Evolutionary conservation across 2,329 filamentous ascomycete species (phyloP).

Genomic region (Pestalotiopsis sp.): DNA sequence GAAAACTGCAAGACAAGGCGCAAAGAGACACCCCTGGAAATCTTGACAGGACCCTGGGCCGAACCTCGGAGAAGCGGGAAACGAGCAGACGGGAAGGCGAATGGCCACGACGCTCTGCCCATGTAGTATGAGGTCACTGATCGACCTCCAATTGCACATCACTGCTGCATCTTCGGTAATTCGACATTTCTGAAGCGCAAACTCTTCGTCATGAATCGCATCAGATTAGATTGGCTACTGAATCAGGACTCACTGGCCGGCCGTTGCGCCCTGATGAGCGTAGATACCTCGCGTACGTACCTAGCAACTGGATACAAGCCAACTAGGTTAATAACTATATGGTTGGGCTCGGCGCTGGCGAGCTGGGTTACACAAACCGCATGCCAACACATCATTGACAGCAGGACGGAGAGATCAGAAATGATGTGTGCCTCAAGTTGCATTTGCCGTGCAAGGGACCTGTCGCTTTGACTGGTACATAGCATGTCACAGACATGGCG

Average conservation of each 20-base stretch:
- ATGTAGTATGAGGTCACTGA: slow-evolving; percentile 9
- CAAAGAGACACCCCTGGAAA: not conserved
- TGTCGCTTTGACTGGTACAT: too few relatives aligned
- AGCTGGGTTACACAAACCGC: not conserved
- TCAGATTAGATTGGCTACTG: too few relatives aligned
- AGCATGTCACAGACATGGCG: too few relatives aligned
- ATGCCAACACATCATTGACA: not conserved
- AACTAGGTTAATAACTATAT: too few relatives aligned
- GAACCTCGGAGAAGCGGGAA: not conserved
- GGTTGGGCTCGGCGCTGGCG: not conserved
- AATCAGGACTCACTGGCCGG: too few relatives aligned
- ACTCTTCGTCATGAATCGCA: not conserved
- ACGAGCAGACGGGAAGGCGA: not conserved
- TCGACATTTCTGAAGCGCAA: not conserved
- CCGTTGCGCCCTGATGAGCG: too few relatives aligned
- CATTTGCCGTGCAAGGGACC: too few relatives aligned
- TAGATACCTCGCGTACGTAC: too few relatives aligned
- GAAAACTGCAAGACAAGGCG: not conserved
- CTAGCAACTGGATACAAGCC: too few relatives aligned
- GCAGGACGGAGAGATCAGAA: too few relatives aligned
- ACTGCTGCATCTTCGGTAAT: not conserved
- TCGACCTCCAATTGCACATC: slow-evolving; percentile 1
- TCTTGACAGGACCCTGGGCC: slow-evolving; percentile 3
- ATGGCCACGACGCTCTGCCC: not conserved
- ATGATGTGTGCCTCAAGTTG: not conserved